Evolutionary conservation across 2,329 filamentous ascomycete genomes (phyloP).

Genomic region (Alternaria hordeiaustralica): DNA sequence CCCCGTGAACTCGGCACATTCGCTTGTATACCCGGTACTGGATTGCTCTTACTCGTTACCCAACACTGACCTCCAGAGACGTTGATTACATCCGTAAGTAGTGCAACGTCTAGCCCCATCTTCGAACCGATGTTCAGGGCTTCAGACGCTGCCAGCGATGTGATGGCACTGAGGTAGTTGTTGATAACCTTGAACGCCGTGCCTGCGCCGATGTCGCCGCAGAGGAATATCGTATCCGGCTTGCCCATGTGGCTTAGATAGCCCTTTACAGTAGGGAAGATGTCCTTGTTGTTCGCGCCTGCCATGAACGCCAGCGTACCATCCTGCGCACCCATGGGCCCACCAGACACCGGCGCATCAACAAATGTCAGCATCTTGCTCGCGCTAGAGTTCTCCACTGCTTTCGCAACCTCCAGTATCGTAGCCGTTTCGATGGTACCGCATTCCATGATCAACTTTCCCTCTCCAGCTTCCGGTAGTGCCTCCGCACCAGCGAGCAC

Average conservation of each 20-base stretch:
- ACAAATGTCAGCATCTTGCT: constrained; percentile 75
- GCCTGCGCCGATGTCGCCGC: constrained; percentile 81
- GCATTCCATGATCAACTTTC: constrained; percentile 88
- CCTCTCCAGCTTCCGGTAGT: constrained; percentile 45
- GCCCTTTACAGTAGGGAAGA: constrained; percentile 64
- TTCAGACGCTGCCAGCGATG: constrained; percentile 75
- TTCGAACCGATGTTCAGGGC: constrained; percentile 68
- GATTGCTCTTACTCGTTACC: constrained; percentile 93
- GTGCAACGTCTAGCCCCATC: constrained; percentile 65
- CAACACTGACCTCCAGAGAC: constrained; percentile 89
- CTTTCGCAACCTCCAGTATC: constrained; percentile 77
- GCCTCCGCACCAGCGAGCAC: constrained; percentile 51
- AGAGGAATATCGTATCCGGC: constrained; percentile 72
- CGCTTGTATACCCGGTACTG: constrained; percentile 64
- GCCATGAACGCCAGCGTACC: constrained; percentile 95
- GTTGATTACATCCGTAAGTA: constrained; percentile 84
- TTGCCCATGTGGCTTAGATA: constrained; percentile 82
- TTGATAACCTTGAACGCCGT: constrained; percentile 92
- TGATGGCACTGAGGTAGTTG: constrained; percentile 92
- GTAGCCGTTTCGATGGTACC: constrained; percentile 95
- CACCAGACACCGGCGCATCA: constrained; percentile 94
- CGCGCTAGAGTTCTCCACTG: constrained; percentile 57
- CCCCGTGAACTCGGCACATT: constrained; percentile 49
- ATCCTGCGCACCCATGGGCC: constrained; percentile 85
- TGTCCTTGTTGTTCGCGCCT: constrained; percentile 62